Base-by-base conservation (phyloP, 176 grass and related monocot species). In the Rhynchospora breviuscula region DNA sequence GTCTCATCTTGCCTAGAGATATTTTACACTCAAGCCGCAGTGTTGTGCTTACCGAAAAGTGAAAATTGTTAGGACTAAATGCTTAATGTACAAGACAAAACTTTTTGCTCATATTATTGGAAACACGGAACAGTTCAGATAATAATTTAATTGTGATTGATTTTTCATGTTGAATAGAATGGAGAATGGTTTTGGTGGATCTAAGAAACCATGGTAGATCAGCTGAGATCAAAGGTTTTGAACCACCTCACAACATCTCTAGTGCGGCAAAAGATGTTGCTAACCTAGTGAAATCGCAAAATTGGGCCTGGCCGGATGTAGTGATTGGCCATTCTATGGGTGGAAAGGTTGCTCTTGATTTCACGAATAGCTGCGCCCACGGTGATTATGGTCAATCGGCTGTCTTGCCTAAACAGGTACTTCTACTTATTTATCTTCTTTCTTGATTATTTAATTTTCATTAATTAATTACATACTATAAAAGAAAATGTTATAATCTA, bases 271-370 rank as follows among this genome's bases (percentile, higher is more conserved):
- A 80, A 70, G 96, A 99, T 81, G 84, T 99, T 2, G 96, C 93
- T 4, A 68, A 92, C 90, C 85, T 99, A 83, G 89, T 95, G 64
- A 93, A 90, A 65, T 87, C 84, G 25, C 81, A 83, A 13, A 88
- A 81, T 18, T 99, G 91, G 96, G 57, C 88, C 45, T 99, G 96
- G 96, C 91, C 96, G 3, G 96, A 99, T 88, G 93, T 95, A 23
- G 83, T 99, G 5, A 51, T 99, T 78, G 96, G 93, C 62, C 96
- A 99, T 85, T 99, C 96, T 22, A 91, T 95, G 96, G 96, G 96
- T 83, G 96, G 96, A 85, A 99, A 92, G 61, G 96, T 95, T 5
- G 89, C 86, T 0, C 84, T 99, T 31, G 91, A 95, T 79, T 99
- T 91, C 3, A 86, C 80, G 0, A 67, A 92, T 62, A 93, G 93